phyloP scores from a whole-genome alignment of 2,329 filamentous ascomycete genomes.

The Pestalotiopsis sp. region DNA sequence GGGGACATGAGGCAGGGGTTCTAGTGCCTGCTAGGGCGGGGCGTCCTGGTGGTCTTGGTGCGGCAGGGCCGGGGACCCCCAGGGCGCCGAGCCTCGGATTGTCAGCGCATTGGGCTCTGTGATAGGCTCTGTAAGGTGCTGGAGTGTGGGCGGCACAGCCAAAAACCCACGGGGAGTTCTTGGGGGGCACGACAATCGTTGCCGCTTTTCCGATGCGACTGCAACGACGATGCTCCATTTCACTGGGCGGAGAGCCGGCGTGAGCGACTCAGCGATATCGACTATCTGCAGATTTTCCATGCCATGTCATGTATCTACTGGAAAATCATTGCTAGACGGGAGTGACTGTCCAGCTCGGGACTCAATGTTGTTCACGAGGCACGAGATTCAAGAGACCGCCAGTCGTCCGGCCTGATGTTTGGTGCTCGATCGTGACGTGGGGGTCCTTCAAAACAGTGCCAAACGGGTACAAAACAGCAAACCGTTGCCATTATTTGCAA shows the following conservation, averaged over 20 bases:
- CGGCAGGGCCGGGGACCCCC: constrained; percentile 5
- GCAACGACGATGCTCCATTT: background rate
- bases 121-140: background rate
- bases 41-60: background rate
- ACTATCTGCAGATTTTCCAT: background rate
- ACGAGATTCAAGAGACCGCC: background rate
- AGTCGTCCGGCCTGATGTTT: background rate
- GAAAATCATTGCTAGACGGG: background rate
- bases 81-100: constrained; percentile 8
- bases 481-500: background rate
- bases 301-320: background rate
- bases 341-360: background rate
- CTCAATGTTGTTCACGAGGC: background rate
- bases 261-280: background rate
- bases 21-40: background rate
- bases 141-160: background rate
- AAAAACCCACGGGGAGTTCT: background rate
- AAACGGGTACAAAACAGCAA: too few relatives aligned
- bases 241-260: background rate
- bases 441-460: background rate
- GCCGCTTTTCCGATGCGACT: constrained; percentile 13
- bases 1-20: background rate
- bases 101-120: background rate
- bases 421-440: background rate
- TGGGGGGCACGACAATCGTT: constrained; percentile 7